Conservation (phyloP, 495 filamentous ascomycete species). For the Parathielavia appendiculata region DNA sequence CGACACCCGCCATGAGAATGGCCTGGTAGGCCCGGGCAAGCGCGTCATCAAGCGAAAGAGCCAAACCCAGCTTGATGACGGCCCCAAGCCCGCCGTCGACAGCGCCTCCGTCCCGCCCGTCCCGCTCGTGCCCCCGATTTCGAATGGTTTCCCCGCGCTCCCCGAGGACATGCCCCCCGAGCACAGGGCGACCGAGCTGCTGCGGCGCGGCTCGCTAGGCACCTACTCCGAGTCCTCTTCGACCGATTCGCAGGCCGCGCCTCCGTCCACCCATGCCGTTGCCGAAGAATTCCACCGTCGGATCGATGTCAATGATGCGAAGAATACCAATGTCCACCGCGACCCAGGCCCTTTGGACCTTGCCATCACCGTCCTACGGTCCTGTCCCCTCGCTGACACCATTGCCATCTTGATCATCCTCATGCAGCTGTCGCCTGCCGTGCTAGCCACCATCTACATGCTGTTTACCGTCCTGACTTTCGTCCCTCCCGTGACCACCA, state of each 20-base stretch:
- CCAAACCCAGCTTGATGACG: constrained; percentile 41
- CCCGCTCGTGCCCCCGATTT: constrained; percentile 32
- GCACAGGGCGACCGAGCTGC: constrained; percentile 34
- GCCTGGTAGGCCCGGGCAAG: constrained; percentile 77
- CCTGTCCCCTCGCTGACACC: constrained; percentile 89
- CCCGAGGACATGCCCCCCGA: constrained; percentile 39
- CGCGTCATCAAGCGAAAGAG: constrained; percentile 56
- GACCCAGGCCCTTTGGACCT: constrained; percentile 63
- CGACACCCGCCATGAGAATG: constrained; percentile 84
- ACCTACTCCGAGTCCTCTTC: constrained; percentile 47
- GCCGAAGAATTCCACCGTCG: constrained; percentile 50
- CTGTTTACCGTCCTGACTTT: constrained; percentile 93
- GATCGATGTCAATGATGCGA: constrained; percentile 61
- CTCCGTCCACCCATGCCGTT: constrained; percentile 32
- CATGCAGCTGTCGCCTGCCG: constrained; percentile 88
- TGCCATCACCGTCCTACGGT: constrained; percentile 78
- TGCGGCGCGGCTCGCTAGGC: constrained; percentile 44
- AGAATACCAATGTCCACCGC: constrained; percentile 59
- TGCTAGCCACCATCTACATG: constrained; percentile 85
- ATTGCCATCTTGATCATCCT: constrained; percentile 97
- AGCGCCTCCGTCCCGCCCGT: constrained; percentile 36
- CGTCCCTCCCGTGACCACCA: constrained; percentile 67
- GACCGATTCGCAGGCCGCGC: constrained; percentile 39
- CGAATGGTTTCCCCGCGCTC: constrained; percentile 36
- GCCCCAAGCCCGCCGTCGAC: constrained; percentile 27